phyloP scores from a whole-genome alignment of 176 grass and related monocot genomes.

The Avena sativa region DNA sequence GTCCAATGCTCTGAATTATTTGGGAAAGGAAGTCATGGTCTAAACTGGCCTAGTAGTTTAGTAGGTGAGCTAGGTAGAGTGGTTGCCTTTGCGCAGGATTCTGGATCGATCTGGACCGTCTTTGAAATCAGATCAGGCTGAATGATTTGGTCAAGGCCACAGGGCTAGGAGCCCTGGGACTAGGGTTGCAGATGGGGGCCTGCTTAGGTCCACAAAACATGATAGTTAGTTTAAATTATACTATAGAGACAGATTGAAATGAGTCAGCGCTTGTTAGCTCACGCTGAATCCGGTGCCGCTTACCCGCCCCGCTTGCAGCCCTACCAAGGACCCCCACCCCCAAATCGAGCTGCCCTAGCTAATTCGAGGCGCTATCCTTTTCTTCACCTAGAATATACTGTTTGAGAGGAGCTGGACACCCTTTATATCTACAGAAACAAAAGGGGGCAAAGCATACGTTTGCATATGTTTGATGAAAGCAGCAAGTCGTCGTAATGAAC shows the following conservation, averaged over 20 bases:
- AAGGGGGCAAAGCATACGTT: not conserved
- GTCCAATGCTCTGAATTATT: not conserved
- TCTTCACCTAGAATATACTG: not conserved
- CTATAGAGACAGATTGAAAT: no score
- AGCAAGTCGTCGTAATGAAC: constrained; percentile 1
- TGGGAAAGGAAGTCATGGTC: not conserved
- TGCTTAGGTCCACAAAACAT: no score
- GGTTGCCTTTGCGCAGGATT: not conserved
- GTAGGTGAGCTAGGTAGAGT: not conserved
- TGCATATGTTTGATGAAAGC: not conserved
- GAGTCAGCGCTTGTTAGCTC: no score
- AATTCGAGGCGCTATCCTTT: constrained; percentile 7
- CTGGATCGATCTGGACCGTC: not conserved
- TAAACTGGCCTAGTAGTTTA: no score
- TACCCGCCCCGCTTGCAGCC: no score
- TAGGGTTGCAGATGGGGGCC: no score
- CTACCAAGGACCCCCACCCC: not conserved
- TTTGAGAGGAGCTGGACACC: not conserved
- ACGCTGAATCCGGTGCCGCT: no score
- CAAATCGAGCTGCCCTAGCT: not conserved
- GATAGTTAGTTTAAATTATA: no score
- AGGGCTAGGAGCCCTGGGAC: not conserved
- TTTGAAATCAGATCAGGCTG: not conserved
- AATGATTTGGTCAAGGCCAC: not conserved
- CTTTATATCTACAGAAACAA: not conserved